Percentiles rank a stretch among this genome's conserved stretches.
Evolutionary conservation across 2,329 filamentous ascomycete genomes (phyloP).

Genomic region (Stenocarpella maydis): DNA sequence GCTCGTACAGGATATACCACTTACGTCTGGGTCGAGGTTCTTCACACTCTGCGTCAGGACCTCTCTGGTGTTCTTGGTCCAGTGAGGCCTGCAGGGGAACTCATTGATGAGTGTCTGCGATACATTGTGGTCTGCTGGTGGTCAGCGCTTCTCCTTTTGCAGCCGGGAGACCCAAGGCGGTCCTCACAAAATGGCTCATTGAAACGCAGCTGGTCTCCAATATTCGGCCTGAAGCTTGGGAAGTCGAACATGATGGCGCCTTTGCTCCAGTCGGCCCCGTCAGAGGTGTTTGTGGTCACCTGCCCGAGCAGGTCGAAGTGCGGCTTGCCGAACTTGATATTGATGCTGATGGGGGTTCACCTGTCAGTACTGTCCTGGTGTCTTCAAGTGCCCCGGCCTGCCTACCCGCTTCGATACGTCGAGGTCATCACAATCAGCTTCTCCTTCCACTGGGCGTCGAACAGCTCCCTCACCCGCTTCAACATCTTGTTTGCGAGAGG

Average conservation of each 20-base stretch:
- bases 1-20: conserved; percentile 30
- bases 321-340: conserved; percentile 59
- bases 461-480: conserved; percentile 56
- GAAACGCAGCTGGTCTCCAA: conserved; percentile 55
- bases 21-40: conserved; percentile 55
- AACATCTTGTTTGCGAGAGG: conserved; percentile 58
- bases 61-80: conserved; percentile 62
- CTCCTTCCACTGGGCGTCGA: conserved; percentile 53
- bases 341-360: background rate
- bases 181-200: conserved; percentile 59
- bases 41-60: conserved; percentile 54
- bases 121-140: conserved; percentile 49
- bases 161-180: conserved; percentile 11
- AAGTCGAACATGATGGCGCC: conserved; percentile 64
- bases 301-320: conserved; percentile 60
- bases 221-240: conserved; percentile 54
- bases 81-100: conserved; percentile 60
- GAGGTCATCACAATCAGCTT: conserved; percentile 56
- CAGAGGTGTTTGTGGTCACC: conserved; percentile 56
- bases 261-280: conserved; percentile 57
- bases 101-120: conserved; percentile 56
- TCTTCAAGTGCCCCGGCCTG: no score
- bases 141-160: background rate
- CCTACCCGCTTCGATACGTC: conserved; percentile 56
- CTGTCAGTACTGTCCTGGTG: background rate